phyloP scores from a whole-genome alignment of 2,329 filamentous ascomycete genomes.

The Sporothrix inflata region DNA sequence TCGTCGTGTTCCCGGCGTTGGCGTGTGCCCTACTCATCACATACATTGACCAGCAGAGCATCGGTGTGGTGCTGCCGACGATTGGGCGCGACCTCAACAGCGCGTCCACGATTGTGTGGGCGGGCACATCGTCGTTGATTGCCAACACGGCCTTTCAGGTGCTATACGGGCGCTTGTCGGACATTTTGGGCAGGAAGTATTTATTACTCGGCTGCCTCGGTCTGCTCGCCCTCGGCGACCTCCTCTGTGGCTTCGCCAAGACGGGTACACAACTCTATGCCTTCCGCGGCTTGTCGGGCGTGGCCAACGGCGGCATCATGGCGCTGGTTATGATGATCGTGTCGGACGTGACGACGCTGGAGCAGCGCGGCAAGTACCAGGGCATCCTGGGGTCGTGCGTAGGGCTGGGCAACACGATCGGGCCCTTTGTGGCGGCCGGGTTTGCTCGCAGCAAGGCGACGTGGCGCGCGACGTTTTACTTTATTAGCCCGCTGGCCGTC shows the following conservation, averaged over 20 bases:
- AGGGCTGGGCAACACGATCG: conserved; percentile 48
- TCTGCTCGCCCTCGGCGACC: conserved; percentile 58
- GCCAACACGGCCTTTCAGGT: conserved; percentile 66
- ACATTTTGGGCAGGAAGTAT: conserved; percentile 64
- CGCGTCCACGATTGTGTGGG: conserved; percentile 58
- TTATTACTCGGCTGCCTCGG: conserved; percentile 58
- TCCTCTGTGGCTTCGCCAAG: conserved; percentile 61
- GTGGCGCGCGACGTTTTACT: conserved; percentile 49
- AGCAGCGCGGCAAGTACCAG: conserved; percentile 61
- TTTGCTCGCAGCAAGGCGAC: conserved; percentile 42
- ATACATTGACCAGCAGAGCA: conserved; percentile 62
- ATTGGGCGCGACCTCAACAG: conserved; percentile 49
- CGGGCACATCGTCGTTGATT: conserved; percentile 57
- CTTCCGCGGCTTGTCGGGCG: conserved; percentile 62
- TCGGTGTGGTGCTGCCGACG: conserved; percentile 54
- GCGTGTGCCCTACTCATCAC: conserved; percentile 58
- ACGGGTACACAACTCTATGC: conserved; percentile 63
- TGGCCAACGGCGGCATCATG: conserved; percentile 64
- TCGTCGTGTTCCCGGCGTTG: conserved; percentile 56
- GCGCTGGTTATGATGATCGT: conserved; percentile 65
- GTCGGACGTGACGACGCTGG: conserved; percentile 61
- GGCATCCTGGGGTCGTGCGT: conserved; percentile 48
- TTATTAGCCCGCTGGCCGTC: conserved; percentile 56
- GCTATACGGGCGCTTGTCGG: conserved; percentile 64
- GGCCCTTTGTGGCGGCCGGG: conserved; percentile 49